A percentile compares a stretch with the other conserved stretches of the same genome.
Evolutionary conservation across 2,329 filamentous ascomycete species (phyloP).

Genomic region (Emmonsia crescens): DNA sequence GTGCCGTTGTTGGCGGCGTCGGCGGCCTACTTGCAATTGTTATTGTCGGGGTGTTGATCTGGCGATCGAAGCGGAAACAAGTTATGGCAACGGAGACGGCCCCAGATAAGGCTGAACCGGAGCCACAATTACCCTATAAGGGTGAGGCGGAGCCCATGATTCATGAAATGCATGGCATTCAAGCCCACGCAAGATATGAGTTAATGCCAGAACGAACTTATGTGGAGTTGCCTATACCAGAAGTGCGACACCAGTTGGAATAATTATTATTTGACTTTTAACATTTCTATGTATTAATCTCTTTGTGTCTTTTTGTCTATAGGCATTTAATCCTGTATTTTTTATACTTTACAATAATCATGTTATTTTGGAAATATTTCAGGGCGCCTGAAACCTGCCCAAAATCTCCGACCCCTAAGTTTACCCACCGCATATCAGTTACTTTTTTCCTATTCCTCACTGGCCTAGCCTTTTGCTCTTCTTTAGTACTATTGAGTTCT

Average conservation of each 20-base stretch:
- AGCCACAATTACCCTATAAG: not conserved
- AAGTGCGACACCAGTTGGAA: not conserved
- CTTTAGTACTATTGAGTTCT: too few species aligned
- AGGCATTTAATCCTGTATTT: not conserved
- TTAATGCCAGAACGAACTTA: not conserved
- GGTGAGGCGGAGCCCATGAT: not conserved
- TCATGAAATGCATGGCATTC: not conserved
- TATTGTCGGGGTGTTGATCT: not conserved
- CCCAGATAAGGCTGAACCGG: not conserved
- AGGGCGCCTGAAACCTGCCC: not conserved
- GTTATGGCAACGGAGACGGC: not conserved
- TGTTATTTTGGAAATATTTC: not conserved
- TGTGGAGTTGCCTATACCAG: not conserved
- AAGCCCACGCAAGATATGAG: not conserved
- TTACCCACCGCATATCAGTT: too few species aligned
- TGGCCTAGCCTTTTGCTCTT: too few species aligned
- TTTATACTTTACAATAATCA: not conserved
- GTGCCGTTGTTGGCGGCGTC: not conserved
- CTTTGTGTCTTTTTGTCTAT: not conserved
- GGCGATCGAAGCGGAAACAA: not conserved
- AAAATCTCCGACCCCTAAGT: too few species aligned
- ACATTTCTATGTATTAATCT: not conserved
- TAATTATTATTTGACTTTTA: not conserved
- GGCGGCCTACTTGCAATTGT: not conserved
- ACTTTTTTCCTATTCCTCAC: too few species aligned